A percentile compares a stretch with the other conserved stretches of the same genome.
Evolutionary conservation across 73 alveolate species (phyloP).

Genomic region (Symbiodinium pilosum): DNA sequence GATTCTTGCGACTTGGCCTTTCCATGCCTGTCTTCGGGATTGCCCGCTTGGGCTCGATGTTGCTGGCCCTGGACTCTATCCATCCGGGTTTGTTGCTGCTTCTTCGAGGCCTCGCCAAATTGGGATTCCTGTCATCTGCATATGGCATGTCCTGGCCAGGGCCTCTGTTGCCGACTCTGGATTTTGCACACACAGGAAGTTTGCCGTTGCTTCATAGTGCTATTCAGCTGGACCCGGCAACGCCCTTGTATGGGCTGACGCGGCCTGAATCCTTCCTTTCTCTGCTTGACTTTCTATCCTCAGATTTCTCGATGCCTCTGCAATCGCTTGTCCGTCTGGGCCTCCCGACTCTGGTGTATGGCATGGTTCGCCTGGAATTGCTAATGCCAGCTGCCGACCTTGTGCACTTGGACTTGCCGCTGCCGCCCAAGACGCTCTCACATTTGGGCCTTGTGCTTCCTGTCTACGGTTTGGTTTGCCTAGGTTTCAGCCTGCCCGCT

Average conservation of each 20-base stretch:
- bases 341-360: neutral
- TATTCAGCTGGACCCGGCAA: neutral
- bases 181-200: neutral
- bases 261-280: neutral
- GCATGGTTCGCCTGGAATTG: conserved; percentile 41
- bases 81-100: conserved; percentile 25
- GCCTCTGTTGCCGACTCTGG: neutral
- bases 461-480: conserved; percentile 65
- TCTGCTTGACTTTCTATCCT: conserved; percentile 6
- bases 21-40: neutral
- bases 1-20: conserved; percentile 2
- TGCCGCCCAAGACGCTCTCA: conserved; percentile 1
- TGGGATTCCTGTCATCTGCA: neutral
- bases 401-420: conserved; percentile 22
- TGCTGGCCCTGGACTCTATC: conserved; percentile 4
- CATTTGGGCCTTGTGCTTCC: neutral
- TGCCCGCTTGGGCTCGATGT: neutral
- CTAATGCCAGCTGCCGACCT: conserved; percentile 8
- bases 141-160: conserved; percentile 87
- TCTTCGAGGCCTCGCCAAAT: conserved; percentile 23
- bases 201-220: neutral
- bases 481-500: neutral
- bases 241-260: conserved; percentile 24
- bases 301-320: conserved; percentile 11
- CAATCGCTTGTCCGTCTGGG: neutral